phyloP scores from a whole-genome alignment of 768 basidiomycete species.

The Tephrocybe sp. region DNA sequence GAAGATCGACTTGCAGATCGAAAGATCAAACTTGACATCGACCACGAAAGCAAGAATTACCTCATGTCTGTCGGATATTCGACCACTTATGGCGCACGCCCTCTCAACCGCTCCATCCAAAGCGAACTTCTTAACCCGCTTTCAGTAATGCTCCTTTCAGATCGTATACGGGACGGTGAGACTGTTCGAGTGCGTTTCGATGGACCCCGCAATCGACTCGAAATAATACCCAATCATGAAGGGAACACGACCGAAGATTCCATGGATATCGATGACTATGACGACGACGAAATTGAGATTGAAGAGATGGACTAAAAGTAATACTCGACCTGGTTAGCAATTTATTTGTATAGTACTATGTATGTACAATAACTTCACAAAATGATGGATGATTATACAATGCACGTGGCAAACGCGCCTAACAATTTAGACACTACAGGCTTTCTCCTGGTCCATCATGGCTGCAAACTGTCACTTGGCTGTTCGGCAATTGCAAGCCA shows the following conservation, averaged over 20 bases:
- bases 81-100: constrained; percentile 86
- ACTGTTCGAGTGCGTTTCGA: constrained; percentile 75
- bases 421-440: too few relatives aligned
- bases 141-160: constrained; percentile 81
- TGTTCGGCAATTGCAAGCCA: constrained; percentile 3
- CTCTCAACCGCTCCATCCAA: constrained; percentile 89
- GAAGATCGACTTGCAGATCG: constrained; percentile 75
- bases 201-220: constrained; percentile 74
- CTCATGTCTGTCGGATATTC: constrained; percentile 79
- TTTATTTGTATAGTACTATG: background rate
- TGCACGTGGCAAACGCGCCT: too few relatives aligned
- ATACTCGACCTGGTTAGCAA: background rate
- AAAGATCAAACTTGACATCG: constrained; percentile 80
- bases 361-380: background rate
- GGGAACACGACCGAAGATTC: constrained; percentile 46
- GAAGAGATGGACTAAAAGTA: constrained; percentile 66
- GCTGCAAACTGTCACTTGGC: constrained; percentile 11
- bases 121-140: constrained; percentile 91
- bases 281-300: constrained; percentile 59
- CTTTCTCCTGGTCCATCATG: constrained; percentile 1
- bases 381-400: too few relatives aligned
- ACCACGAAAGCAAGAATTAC: constrained; percentile 74
- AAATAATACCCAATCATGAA: constrained; percentile 84
- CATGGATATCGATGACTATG: constrained; percentile 62
- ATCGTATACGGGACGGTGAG: constrained; percentile 81